Evolutionary conservation across 2,329 filamentous ascomycete genomes (phyloP), one percentile per base, ranked within the genome.

Genomic region (Tolypocladium capitatum): DNA sequence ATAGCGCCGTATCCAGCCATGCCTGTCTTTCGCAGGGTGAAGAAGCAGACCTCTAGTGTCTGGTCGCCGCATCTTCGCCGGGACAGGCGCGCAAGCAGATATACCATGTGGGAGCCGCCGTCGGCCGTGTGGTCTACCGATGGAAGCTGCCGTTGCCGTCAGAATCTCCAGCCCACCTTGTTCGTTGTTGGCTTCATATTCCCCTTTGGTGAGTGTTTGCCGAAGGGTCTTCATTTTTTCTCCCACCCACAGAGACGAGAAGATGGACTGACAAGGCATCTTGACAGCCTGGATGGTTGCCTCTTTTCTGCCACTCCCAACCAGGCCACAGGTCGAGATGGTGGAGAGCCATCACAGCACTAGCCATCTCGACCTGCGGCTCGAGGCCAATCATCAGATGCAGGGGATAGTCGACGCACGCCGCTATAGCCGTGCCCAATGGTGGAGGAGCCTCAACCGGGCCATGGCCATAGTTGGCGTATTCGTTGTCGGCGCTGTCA

Each of bases 121-220:
- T 82, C 81, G 1, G 68, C 84, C 21, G 78, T 80, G 50, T 84
- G 81, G 65, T 76, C 76, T 10, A 66, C 76, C 3, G 78, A 80
- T 35, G 77, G 75, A 33, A 73, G 76, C 16, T 59, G 78, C 4
- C 72, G 84, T 52, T 81, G 81, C 45, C 76, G 77, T 52, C 76
- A 84, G 51, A 90, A 90, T 58, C 67, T 80, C 43, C 88, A 94
- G 63, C 75, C 91, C 30, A 69, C 84, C 46, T 69, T 86, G 44
- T 94, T 94, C 65, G 78, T 81, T 48, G 38, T 83, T 43, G 88
- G 88, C 24, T 94, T 94, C 58, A 68, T 91, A 43, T 79, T 88
- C 58, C 88, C 86, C 6, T 74, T 88, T 51, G 72, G 80, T 84
- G 67, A 65, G 78, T 64, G 32, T 43, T 6, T 2, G 16, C n/a